Evolutionary conservation across 148 eudicot genomes (phyloP).

Genomic region (Polygonum maritimum): DNA sequence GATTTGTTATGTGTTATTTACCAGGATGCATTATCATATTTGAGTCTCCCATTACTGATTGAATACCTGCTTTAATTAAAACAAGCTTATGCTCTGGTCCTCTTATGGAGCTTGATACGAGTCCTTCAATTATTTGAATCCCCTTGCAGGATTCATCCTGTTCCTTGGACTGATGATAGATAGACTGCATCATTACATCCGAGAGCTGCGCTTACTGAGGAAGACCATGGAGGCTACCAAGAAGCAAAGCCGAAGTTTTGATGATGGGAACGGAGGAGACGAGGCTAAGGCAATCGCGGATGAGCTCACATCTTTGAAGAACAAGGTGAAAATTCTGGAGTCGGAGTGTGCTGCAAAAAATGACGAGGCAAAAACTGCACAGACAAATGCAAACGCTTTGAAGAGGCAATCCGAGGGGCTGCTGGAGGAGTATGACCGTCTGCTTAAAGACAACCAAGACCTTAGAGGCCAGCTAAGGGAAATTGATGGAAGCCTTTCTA

Average conservation of each 20-base stretch:
- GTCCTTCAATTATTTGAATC: not conserved
- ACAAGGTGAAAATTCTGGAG: conserved; percentile 30
- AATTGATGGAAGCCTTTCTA: conserved; percentile 17
- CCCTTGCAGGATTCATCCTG: conserved; percentile 34
- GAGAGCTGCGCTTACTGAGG: conserved; percentile 35
- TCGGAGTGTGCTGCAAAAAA: conserved; percentile 28
- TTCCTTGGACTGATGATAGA: conserved; percentile 44
- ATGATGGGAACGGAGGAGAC: conserved; percentile 23
- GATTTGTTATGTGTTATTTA: not conserved
- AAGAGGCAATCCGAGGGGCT: conserved; percentile 43
- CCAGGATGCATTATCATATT: not conserved
- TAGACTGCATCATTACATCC: conserved; percentile 37
- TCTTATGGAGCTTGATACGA: conserved; percentile 1
- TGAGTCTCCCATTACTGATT: not conserved
- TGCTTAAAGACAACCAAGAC: conserved; percentile 44
- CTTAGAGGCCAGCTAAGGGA: conserved; percentile 31
- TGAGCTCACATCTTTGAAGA: conserved; percentile 23
- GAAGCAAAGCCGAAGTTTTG: conserved; percentile 36
- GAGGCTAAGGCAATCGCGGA: conserved; percentile 24
- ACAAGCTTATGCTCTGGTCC: not conserved
- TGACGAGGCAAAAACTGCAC: conserved; percentile 26
- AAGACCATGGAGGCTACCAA: conserved; percentile 35
- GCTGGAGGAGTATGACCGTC: conserved; percentile 34
- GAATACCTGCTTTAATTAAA: not conserved
- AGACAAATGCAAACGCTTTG: conserved; percentile 30